Evolutionary conservation across 2,329 filamentous ascomycete genomes (phyloP).

Genomic region (Exserohilum rostratum): DNA sequence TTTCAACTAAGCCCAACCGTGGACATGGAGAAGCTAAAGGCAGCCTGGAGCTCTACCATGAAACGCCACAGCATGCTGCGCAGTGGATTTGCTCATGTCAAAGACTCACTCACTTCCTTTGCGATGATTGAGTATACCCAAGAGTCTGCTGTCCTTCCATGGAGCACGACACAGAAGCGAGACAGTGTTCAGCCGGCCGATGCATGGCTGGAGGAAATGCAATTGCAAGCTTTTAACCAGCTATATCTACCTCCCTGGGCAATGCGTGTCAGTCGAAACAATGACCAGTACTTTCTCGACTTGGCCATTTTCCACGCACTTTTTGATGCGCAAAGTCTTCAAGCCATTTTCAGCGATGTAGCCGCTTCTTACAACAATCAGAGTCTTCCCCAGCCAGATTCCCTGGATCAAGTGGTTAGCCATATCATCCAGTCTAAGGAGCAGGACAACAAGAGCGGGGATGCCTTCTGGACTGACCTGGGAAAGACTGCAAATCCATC

Average conservation of each 20-base stretch:
- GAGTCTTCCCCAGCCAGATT: conserved; percentile 24
- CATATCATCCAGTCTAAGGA: conserved; percentile 52
- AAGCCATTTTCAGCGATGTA: conserved; percentile 68
- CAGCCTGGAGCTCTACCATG: conserved; percentile 66
- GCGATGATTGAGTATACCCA: conserved; percentile 72
- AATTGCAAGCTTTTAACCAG: conserved; percentile 46
- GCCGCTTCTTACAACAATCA: conserved; percentile 45
- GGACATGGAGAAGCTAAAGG: conserved; percentile 51
- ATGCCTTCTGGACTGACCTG: conserved; percentile 68
- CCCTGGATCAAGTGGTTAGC: conserved; percentile 53
- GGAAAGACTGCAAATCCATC: conserved; percentile 63
- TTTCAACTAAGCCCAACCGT: conserved; percentile 57
- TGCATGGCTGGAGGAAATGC: conserved; percentile 32
- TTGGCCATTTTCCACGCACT: conserved; percentile 77
- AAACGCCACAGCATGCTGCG: conserved; percentile 72
- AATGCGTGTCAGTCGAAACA: conserved; percentile 55
- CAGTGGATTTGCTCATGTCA: conserved; percentile 71
- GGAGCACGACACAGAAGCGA: conserved; percentile 15
- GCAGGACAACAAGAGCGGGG: conserved; percentile 34
- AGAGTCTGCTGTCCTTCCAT: conserved; percentile 45
- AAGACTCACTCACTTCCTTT: conserved; percentile 67
- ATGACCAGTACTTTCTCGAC: conserved; percentile 43
- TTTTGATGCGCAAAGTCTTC: conserved; percentile 81
- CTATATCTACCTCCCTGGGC: conserved; percentile 69
- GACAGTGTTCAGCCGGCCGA: conserved; percentile 8